Evolutionary conservation across 192 early-diverging fungal species (phyloP).

Genomic region (Rhizophlyctis rosea): DNA sequence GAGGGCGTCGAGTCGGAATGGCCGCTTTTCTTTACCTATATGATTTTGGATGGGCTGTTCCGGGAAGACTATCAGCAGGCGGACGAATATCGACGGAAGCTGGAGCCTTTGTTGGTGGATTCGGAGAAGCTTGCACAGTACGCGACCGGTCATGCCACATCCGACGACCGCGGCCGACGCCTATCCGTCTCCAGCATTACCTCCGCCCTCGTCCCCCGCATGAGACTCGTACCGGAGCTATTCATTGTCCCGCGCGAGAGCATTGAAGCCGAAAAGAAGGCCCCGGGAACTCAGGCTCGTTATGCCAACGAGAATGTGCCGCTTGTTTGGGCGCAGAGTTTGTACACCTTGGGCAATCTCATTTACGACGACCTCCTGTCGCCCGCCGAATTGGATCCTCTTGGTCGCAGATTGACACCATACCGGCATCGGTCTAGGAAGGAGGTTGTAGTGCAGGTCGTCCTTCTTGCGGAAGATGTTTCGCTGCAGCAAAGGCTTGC

Average conservation of each 20-base stretch:
- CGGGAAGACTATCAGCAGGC: conserved; percentile 61
- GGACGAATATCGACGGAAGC: conserved; percentile 64
- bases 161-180: conserved; percentile 7
- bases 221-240: conserved; percentile 58
- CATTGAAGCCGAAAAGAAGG: conserved; percentile 66
- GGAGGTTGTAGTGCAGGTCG: conserved; percentile 73
- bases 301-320: conserved; percentile 84
- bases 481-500: conserved; percentile 66
- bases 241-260: conserved; percentile 76
- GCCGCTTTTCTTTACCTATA: conserved; percentile 87
- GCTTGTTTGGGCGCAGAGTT: conserved; percentile 82
- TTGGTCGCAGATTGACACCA: conserved; percentile 67
- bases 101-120: conserved; percentile 70
- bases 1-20: conserved; percentile 85
- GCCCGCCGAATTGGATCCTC: conserved; percentile 77
- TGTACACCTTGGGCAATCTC: conserved; percentile 72
- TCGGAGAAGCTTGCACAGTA: conserved; percentile 40
- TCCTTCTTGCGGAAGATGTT: conserved; percentile 70
- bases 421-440: conserved; percentile 45
- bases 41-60: conserved; percentile 80
- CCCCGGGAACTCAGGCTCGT: conserved; percentile 67
- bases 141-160: not conserved
- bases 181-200: conserved; percentile 25
- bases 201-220: conserved; percentile 20
- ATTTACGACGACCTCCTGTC: conserved; percentile 74